phyloP scores from a whole-genome alignment of 2,329 filamentous ascomycete genomes.

The Colletotrichum tabaci region DNA sequence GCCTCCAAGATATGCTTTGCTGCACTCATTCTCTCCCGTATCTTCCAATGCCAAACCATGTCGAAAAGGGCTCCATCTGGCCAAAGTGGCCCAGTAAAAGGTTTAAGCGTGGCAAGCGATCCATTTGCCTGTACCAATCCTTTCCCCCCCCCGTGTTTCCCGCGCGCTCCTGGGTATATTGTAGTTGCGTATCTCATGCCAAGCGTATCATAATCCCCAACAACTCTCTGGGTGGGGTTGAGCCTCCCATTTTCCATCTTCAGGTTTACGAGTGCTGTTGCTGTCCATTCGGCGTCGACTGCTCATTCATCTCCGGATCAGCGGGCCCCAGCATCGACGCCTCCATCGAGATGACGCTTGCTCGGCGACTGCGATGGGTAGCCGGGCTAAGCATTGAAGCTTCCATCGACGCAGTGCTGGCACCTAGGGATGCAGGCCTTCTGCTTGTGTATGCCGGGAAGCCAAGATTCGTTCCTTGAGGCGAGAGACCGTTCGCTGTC shows the following conservation, averaged over 20 bases:
- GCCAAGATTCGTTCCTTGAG: constrained; percentile 40
- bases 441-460: constrained; percentile 36
- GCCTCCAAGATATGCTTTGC: constrained; percentile 20
- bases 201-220: constrained; percentile 23
- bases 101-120: constrained; percentile 13
- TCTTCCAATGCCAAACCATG: constrained; percentile 24
- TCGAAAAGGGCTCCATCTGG: constrained; percentile 23
- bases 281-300: constrained; percentile 22
- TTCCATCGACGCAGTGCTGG: constrained; percentile 42
- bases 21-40: neutral
- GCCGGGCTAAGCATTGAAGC: constrained; percentile 39
- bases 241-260: too few species aligned
- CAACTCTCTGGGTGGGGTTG: neutral
- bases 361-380: constrained; percentile 30
- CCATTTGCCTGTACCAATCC: constrained; percentile 27
- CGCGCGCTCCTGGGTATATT: constrained; percentile 41
- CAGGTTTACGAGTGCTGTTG: constrained; percentile 32
- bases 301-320: constrained; percentile 19
- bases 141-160: constrained; percentile 34
- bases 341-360: constrained; percentile 40
- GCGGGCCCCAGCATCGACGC: constrained; percentile 37
- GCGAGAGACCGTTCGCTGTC: constrained; percentile 37
- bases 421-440: constrained; percentile 34
- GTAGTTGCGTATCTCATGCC: constrained; percentile 41
- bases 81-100: constrained; percentile 20